Base-by-base conservation (phyloP, 176 grass and related monocot genomes). In the Bolboschoenus planiculmis region DNA sequence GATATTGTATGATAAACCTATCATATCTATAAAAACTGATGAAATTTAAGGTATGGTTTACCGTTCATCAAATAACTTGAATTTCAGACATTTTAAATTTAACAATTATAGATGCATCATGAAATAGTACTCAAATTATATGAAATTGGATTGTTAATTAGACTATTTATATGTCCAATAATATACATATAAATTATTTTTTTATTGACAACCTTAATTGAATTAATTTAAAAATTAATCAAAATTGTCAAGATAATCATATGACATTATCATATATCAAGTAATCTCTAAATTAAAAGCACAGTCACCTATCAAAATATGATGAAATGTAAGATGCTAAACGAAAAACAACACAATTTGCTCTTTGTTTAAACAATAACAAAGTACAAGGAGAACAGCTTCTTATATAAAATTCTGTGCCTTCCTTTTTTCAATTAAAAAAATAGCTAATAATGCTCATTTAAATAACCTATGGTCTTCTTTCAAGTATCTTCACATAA, bases 391-490 rank as follows among this genome's bases (percentile, higher is more conserved):
- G 44, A 77, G 27, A 77, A 53, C 27, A 31, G 33, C 31, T 80
- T 43, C 78, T 59, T 60, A 80, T 61, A 60, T 24, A 80, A 80
- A 61, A 80, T 61, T 80, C 18, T 24, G 50, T 44, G 13, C 40
- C 57, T 82, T 63, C 40, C 57, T 66, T 65, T 66, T 65, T 65
- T 61, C 78, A 43, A 63, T 23, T 82, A 82, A 64, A 65, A 29
- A 16, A 44, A 82, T 82, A 34, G 80, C 56, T 63, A 66, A 65
- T 82, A 82, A 82, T 82, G 80, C 42, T 14, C 80, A 82, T 50
- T 82, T 82, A 82, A 82, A 82, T 82, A 82, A 66, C 56, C 3
- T 61, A 18, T n/a, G 40, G 39, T 62, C 80, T 59, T 80, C 18
- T 79, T 23, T 63, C 56, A 82, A 64, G 58, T 63, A 82, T 63